Percentiles rank a stretch among this genome's conserved stretches.
Conservation (phyloP, 768 basidiomycete genomes). For the Lyophyllum atratum region DNA sequence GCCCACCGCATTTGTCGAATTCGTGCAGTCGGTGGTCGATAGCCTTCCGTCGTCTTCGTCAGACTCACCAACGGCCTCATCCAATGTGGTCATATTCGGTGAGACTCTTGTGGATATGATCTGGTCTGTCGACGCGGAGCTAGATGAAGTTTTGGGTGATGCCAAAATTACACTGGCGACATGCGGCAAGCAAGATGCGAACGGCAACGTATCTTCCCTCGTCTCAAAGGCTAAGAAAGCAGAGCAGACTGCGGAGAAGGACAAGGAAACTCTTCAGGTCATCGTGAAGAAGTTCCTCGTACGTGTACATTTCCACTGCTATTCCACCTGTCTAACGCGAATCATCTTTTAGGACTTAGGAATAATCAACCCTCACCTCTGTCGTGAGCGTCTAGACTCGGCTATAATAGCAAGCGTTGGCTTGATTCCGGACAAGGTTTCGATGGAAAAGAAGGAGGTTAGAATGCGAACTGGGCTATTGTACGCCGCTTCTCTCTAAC, state of each 20-base stretch:
- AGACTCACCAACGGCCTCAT: constrained; percentile 48
- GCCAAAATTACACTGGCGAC: constrained; percentile 43
- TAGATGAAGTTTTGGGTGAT: constrained; percentile 71
- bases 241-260: constrained; percentile 58
- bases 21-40: constrained; percentile 62
- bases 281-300: constrained; percentile 68
- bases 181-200: constrained; percentile 31
- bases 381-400: constrained; percentile 76
- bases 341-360: constrained; percentile 49
- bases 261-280: constrained; percentile 59
- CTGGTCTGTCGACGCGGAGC: constrained; percentile 77
- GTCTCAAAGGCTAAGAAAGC: constrained; percentile 42
- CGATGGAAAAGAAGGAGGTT: constrained; percentile 79
- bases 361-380: constrained; percentile 59
- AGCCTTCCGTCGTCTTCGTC: constrained; percentile 73
- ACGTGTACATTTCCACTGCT: constrained; percentile 22
- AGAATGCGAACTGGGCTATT: constrained; percentile 79
- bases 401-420: constrained; percentile 62
- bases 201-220: constrained; percentile 19
- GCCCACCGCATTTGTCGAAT: constrained; percentile 54
- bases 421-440: constrained; percentile 65
- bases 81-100: constrained; percentile 51
- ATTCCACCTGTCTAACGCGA: not conserved
- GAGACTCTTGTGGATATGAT: constrained; percentile 78
- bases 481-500: constrained; percentile 46